phyloP scores from a whole-genome alignment of 257 asterid genomes.

The Jacaranda copaia region DNA sequence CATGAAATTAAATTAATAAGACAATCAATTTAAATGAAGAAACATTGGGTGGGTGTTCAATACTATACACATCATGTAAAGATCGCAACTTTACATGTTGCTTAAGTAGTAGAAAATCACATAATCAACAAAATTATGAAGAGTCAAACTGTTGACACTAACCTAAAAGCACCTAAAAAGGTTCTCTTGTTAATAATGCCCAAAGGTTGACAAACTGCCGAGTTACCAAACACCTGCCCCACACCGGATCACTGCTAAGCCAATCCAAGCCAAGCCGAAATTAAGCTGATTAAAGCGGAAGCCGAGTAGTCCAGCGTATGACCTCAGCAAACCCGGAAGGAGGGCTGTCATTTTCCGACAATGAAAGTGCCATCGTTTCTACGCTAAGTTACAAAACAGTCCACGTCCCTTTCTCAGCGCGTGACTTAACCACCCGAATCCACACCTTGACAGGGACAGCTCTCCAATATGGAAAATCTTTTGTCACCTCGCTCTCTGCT shows the following conservation, averaged over 20 bases:
- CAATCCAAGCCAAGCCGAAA: constrained; percentile 1
- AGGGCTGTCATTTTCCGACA: constrained; percentile 41
- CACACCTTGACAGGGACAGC: constrained; percentile 28
- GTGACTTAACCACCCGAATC: neutral
- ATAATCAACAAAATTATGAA: too few relatives aligned
- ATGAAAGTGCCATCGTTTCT: constrained; percentile 22
- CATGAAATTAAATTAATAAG: neutral
- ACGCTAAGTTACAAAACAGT: constrained; percentile 31
- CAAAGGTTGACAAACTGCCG: neutral
- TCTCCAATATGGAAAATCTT: constrained; percentile 36
- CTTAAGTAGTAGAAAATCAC: too few relatives aligned
- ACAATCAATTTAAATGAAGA: neutral
- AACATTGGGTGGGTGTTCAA: too few relatives aligned
- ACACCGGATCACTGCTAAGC: constrained; percentile 29
- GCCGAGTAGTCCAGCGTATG: constrained; percentile 5
- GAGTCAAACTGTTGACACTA: too few relatives aligned
- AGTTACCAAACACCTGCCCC: constrained; percentile 14
- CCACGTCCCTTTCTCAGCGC: constrained; percentile 29
- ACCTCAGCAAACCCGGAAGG: constrained; percentile 35
- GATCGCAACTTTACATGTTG: too few relatives aligned
- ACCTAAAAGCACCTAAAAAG: too few relatives aligned
- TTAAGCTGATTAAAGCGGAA: neutral
- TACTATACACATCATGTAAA: too few relatives aligned
- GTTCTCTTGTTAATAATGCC: neutral
- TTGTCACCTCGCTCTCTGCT: neutral